A percentile compares a stretch with the other conserved stretches of the same genome.
Conservation (phyloP, 2,329 filamentous ascomycete species). For the Pseudocercospora fijiensis region DNA sequence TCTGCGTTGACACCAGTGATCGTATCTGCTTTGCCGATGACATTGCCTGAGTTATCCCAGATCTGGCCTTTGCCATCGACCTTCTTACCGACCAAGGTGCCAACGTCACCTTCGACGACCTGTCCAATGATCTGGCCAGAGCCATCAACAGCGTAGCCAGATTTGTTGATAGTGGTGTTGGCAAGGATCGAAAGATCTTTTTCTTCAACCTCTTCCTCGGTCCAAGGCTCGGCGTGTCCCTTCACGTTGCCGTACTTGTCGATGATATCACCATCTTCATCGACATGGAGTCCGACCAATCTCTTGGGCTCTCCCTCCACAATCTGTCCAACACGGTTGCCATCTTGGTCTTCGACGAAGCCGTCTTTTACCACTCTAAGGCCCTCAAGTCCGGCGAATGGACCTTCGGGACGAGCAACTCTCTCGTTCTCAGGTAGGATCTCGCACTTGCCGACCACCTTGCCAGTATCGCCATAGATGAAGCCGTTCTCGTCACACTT, state of each 20-base stretch:
- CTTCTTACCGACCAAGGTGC: slow-evolving; percentile 59
- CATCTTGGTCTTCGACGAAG: slow-evolving; percentile 74
- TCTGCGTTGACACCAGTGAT: slow-evolving; percentile 50
- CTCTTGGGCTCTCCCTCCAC: slow-evolving; percentile 68
- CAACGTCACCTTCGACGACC: slow-evolving; percentile 57
- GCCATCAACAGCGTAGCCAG: slow-evolving; percentile 61
- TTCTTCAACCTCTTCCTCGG: slow-evolving; percentile 48
- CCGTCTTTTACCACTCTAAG: slow-evolving; percentile 68
- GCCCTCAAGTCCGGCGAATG: slow-evolving; percentile 65
- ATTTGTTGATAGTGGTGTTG: slow-evolving; percentile 64
- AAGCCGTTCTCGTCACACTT: slow-evolving; percentile 57
- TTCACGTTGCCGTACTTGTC: slow-evolving; percentile 69
- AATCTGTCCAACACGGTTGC: slow-evolving; percentile 71
- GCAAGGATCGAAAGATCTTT: slow-evolving; percentile 60
- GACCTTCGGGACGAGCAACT: slow-evolving; percentile 59
- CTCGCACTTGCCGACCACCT: slow-evolving; percentile 58
- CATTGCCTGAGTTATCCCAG: slow-evolving; percentile 62
- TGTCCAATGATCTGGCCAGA: slow-evolving; percentile 60
- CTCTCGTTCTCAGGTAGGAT: slow-evolving; percentile 58
- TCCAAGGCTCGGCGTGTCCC: slow-evolving; percentile 60
- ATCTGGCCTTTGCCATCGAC: slow-evolving; percentile 63
- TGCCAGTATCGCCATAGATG: slow-evolving; percentile 57
- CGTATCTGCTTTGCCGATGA: slow-evolving; percentile 60
- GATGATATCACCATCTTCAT: slow-evolving; percentile 78
- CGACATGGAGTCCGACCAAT: slow-evolving; percentile 71